Evolutionary conservation across 106 monocot species (phyloP).

Genomic region (Dioscorea alata): DNA sequence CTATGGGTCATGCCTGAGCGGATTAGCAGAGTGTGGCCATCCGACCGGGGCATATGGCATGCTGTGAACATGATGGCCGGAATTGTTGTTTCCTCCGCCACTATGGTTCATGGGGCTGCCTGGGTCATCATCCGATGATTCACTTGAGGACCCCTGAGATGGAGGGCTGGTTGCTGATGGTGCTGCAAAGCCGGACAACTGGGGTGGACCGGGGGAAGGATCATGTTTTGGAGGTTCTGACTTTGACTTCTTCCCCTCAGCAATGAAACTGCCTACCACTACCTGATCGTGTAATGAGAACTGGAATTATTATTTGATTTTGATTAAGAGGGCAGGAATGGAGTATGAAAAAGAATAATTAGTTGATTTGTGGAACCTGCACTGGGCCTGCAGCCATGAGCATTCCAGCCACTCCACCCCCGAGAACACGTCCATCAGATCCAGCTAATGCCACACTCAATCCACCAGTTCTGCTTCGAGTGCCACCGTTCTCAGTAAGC

Average conservation of each 20-base stretch:
- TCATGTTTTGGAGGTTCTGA: slow-evolving; percentile 25
- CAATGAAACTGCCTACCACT: slow-evolving; percentile 79
- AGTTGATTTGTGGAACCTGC: slow-evolving; percentile 35
- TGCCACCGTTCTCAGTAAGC: slow-evolving; percentile 55
- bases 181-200: slow-evolving; percentile 33
- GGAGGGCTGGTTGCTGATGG: slow-evolving; percentile 40
- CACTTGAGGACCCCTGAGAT: slow-evolving; percentile 57
- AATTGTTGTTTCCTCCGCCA: slow-evolving; percentile 20
- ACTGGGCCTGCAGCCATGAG: slow-evolving; percentile 75
- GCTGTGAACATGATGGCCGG: slow-evolving; percentile 22
- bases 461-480: slow-evolving; percentile 70
- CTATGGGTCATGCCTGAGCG: slow-evolving; percentile 36
- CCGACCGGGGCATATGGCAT: slow-evolving; percentile 19
- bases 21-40: slow-evolving; percentile 33
- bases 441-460: slow-evolving; percentile 79
- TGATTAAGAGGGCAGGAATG: background rate
- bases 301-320: background rate
- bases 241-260: slow-evolving; percentile 62
- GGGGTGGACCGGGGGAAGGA: slow-evolving; percentile 25
- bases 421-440: slow-evolving; percentile 84
- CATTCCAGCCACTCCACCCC: slow-evolving; percentile 85
- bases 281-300: slow-evolving; percentile 32
- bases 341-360: background rate
- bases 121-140: slow-evolving; percentile 40
- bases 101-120: slow-evolving; percentile 38